These are phyloP conservation scores for Ilyonectria sp. DNA, from an alignment of 2,329 filamentous ascomycete genomes.

Conservation along the genomic window DNA sequence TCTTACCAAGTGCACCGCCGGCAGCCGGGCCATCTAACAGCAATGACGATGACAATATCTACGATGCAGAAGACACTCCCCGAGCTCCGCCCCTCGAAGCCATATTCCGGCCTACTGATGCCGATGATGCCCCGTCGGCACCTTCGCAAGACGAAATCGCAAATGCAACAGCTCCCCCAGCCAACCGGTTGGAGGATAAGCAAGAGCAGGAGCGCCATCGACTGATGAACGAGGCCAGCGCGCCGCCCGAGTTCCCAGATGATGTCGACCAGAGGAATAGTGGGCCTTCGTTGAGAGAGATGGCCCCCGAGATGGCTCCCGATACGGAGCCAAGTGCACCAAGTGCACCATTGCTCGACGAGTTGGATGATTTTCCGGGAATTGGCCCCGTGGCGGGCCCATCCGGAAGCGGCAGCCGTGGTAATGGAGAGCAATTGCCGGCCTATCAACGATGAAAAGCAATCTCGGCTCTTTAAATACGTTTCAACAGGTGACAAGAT, in stretches of 20 bases:
- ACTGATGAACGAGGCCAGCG: slow-evolving; percentile 75
- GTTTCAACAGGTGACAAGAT: slow-evolving; percentile 23
- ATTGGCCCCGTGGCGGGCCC: slow-evolving; percentile 48
- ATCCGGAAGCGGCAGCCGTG: slow-evolving; percentile 35
- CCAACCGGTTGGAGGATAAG: slow-evolving; percentile 76
- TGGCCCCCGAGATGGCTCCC: slow-evolving; percentile 44
- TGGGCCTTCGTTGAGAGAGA: slow-evolving; percentile 48
- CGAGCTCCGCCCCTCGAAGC: slow-evolving; percentile 36
- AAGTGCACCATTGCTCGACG: slow-evolving; percentile 68
- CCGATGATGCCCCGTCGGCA: slow-evolving; percentile 56
- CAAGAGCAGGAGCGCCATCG: slow-evolving; percentile 80
- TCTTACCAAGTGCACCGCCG: slow-evolving; percentile 84
- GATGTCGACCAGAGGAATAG: slow-evolving; percentile 61
- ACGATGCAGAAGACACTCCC: slow-evolving; percentile 62
- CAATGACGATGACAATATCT: slow-evolving; percentile 64
- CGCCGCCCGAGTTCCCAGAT: slow-evolving; percentile 71
- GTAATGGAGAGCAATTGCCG: slow-evolving; percentile 54
- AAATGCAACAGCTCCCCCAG: slow-evolving; percentile 49
- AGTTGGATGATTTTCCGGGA: slow-evolving; percentile 66
- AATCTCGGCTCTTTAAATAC: slow-evolving; percentile 17
- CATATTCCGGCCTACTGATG: slow-evolving; percentile 29
- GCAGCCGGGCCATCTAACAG: slow-evolving; percentile 47
- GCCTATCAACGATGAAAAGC: slow-evolving; percentile 56
- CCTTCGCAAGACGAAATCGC: slow-evolving; percentile 63
- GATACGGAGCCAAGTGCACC: slow-evolving; percentile 61